phyloP scores from a whole-genome alignment of 2,329 filamentous ascomycete genomes.

The Falciphora oryzae region DNA sequence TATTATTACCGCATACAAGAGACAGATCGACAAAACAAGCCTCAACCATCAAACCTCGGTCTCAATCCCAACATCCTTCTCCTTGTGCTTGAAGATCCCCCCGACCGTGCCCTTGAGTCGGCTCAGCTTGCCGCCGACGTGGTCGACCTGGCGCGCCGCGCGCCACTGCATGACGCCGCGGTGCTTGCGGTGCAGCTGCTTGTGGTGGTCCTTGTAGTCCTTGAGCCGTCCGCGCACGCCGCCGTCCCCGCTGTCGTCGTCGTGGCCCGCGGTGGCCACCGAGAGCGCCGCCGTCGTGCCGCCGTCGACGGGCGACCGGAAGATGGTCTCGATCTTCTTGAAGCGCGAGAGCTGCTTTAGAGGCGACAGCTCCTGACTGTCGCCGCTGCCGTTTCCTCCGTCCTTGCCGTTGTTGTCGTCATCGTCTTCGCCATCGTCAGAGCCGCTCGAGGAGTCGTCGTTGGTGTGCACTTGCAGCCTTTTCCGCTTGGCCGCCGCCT shows the following conservation, averaged over 20 bases:
- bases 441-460: constrained; percentile 12
- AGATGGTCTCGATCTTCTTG: constrained; percentile 19
- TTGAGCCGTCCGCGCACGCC: constrained; percentile 43
- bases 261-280: constrained; percentile 12
- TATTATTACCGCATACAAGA: too few species aligned
- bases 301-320: constrained; percentile 20
- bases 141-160: constrained; percentile 43
- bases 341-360: constrained; percentile 7
- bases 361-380: background rate
- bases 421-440: constrained; percentile 15
- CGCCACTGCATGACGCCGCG: constrained; percentile 70
- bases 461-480: constrained; percentile 28
- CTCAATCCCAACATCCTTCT: constrained; percentile 56
- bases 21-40: too few species aligned
- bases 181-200: constrained; percentile 58
- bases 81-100: constrained; percentile 52
- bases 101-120: constrained; percentile 55
- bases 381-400: constrained; percentile 4
- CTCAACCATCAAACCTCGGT: constrained; percentile 63
- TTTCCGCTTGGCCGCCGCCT: constrained; percentile 16
- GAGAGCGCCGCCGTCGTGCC: constrained; percentile 15
- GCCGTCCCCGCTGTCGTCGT: constrained; percentile 32
- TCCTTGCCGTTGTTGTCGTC: background rate
- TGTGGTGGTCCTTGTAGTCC: constrained; percentile 55
- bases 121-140: constrained; percentile 44